A percentile compares a stretch with the other conserved stretches of the same genome.
Conservation (phyloP, 768 basidiomycete species). For the Stropharia rugosoannulata region DNA sequence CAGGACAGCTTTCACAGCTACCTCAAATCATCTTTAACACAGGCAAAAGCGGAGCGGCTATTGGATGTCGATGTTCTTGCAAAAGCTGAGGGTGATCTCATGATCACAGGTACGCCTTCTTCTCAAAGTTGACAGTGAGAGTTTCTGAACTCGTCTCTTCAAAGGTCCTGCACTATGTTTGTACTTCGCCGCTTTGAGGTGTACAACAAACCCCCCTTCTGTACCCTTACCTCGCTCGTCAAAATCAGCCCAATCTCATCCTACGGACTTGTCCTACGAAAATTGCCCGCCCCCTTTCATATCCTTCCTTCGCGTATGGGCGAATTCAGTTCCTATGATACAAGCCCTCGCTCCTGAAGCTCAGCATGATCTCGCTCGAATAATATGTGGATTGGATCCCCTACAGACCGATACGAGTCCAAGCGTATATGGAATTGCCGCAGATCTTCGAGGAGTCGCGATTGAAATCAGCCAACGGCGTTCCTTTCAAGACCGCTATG, state of each 20-base stretch:
- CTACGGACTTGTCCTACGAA: conserved; percentile 56
- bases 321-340: conserved; percentile 60
- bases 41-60: conserved; percentile 74
- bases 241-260: conserved; percentile 37
- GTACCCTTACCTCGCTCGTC: conserved; percentile 69
- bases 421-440: conserved; percentile 60
- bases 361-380: conserved; percentile 81
- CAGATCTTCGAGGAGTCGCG: conserved; percentile 80
- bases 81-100: conserved; percentile 79
- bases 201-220: conserved; percentile 73
- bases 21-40: conserved; percentile 73
- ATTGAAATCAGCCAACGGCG: conserved; percentile 86
- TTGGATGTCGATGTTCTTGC: conserved; percentile 73
- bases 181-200: conserved; percentile 81
- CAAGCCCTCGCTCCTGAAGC: conserved; percentile 59
- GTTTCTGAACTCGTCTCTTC: neutral
- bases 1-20: conserved; percentile 84
- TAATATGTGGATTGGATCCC: conserved; percentile 67
- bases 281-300: conserved; percentile 74
- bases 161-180: conserved; percentile 79
- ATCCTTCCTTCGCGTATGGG: conserved; percentile 75
- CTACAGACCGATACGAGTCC: conserved; percentile 39
- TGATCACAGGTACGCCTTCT: conserved; percentile 66
- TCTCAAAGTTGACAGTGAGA: neutral
- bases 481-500: conserved; percentile 81